Conservation (phyloP, 2,329 filamentous ascomycete species). For the Ophiostoma novo-ulmi region DNA sequence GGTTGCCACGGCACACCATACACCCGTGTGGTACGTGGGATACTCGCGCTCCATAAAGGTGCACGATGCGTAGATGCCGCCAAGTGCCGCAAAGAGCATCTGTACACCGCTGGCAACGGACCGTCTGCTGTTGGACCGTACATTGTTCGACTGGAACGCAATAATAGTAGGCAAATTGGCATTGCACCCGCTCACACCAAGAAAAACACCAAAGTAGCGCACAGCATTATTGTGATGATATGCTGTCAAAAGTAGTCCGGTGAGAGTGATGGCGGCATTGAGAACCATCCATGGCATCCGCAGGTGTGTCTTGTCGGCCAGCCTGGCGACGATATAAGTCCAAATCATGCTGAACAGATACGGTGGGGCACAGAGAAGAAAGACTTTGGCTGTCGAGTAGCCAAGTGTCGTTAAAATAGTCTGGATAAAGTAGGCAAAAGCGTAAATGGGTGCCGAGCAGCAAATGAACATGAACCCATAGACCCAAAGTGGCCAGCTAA, state of each 20-base stretch:
- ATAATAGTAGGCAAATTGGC: constrained; percentile 69
- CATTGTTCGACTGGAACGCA: constrained; percentile 80
- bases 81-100: constrained; percentile 33
- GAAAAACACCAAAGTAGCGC: constrained; percentile 69
- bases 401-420: constrained; percentile 55
- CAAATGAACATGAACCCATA: constrained; percentile 58
- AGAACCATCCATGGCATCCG: background rate
- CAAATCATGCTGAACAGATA: background rate
- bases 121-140: constrained; percentile 44
- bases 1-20: constrained; percentile 52
- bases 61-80: constrained; percentile 60
- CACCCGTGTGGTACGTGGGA: constrained; percentile 49
- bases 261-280: constrained; percentile 35
- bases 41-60: constrained; percentile 56
- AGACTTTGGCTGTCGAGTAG: constrained; percentile 27
- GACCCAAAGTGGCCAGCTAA: constrained; percentile 56
- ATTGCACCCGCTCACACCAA: constrained; percentile 68
- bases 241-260: constrained; percentile 64
- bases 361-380: background rate
- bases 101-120: constrained; percentile 33
- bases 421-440: constrained; percentile 72
- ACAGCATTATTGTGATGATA: constrained; percentile 50
- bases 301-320: background rate
- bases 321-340: constrained; percentile 14
- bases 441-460: constrained; percentile 66